phyloP scores from a whole-genome alignment of 768 basidiomycete genomes.

The Rhizopogon rudus region DNA sequence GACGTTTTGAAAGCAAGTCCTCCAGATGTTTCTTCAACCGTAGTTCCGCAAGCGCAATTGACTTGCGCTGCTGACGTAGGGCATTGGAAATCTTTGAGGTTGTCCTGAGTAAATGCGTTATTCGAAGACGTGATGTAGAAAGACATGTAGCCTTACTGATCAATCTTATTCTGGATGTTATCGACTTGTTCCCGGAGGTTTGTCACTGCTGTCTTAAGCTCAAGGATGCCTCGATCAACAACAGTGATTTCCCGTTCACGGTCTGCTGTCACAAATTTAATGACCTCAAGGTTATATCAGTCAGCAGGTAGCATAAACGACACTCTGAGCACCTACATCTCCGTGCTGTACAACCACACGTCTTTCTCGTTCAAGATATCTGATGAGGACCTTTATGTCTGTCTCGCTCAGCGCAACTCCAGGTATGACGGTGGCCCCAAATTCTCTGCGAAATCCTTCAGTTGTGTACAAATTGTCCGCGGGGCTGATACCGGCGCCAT shows the following conservation, averaged over 20 bases:
- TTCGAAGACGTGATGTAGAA: background rate
- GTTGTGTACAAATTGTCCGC: slow-evolving; percentile 59
- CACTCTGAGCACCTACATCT: slow-evolving; percentile 44
- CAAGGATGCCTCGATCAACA: slow-evolving; percentile 80
- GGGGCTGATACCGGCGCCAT: slow-evolving; percentile 35
- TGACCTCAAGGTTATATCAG: slow-evolving; percentile 41
- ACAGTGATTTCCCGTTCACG: slow-evolving; percentile 49
- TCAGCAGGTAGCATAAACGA: background rate
- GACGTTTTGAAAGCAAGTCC: slow-evolving; percentile 68
- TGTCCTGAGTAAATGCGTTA: slow-evolving; percentile 40
- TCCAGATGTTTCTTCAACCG: slow-evolving; percentile 79
- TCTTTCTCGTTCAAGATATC: slow-evolving; percentile 76
- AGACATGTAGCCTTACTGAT: slow-evolving; percentile 47
- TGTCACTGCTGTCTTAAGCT: slow-evolving; percentile 66
- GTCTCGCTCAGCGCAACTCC: slow-evolving; percentile 45
- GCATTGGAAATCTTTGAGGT: slow-evolving; percentile 62
- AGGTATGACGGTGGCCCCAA: slow-evolving; percentile 40
- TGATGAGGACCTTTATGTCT: slow-evolving; percentile 69
- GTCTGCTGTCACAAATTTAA: slow-evolving; percentile 65
- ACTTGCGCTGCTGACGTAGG: slow-evolving; percentile 64
- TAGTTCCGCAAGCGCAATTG: slow-evolving; percentile 71
- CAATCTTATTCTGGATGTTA: slow-evolving; percentile 62
- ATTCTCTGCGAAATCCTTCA: slow-evolving; percentile 56
- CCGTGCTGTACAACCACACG: slow-evolving; percentile 56
- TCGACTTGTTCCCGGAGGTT: slow-evolving; percentile 68